These are phyloP conservation scores for Pseudocercospora cruenta DNA, from an alignment of 2,329 filamentous ascomycete genomes.

Conservation along the genomic window DNA sequence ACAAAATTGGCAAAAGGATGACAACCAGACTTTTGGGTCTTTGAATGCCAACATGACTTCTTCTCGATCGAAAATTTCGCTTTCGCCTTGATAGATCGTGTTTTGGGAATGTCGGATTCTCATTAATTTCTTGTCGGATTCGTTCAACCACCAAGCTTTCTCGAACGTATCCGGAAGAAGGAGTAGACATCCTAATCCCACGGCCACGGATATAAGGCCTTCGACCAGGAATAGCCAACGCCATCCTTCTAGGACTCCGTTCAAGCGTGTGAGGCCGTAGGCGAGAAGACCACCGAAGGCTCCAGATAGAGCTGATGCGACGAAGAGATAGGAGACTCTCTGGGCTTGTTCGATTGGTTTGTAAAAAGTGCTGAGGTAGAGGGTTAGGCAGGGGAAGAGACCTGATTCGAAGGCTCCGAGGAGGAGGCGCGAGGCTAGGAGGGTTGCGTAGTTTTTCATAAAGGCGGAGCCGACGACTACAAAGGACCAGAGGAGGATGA, in stretches of 20 bases:
- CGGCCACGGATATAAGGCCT: slow-evolving; percentile 19
- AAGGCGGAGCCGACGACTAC: slow-evolving; percentile 13
- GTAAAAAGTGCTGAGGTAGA: slow-evolving; percentile 16
- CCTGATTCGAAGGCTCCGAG: slow-evolving; percentile 12
- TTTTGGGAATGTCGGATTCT: slow-evolving; percentile 4
- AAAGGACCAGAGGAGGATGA: slow-evolving; percentile 14
- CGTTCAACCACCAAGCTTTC: slow-evolving; percentile 33
- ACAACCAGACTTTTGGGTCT: slow-evolving; percentile 38
- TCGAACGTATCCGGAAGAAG: slow-evolving; percentile 7
- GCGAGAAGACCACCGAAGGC: slow-evolving; percentile 8
- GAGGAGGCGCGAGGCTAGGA: slow-evolving; percentile 13
- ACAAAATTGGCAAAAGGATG: slow-evolving; percentile 39
- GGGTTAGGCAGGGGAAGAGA: slow-evolving; percentile 12
- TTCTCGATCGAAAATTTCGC: slow-evolving; percentile 36
- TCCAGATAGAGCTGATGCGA: slow-evolving; percentile 6
- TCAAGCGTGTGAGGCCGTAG: slow-evolving; percentile 6
- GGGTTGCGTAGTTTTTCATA: slow-evolving; percentile 12
- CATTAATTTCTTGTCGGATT: slow-evolving; percentile 29
- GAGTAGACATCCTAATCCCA: slow-evolving; percentile 12
- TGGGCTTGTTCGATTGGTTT: slow-evolving; percentile 17
- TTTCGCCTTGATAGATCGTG: slow-evolving; percentile 25
- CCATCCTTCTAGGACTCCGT: slow-evolving; percentile 28
- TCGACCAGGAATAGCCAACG: slow-evolving; percentile 29
- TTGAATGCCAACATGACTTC: slow-evolving; percentile 35
- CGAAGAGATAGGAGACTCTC: slow-evolving; percentile 14